phyloP scores from a whole-genome alignment of 2,329 filamentous ascomycete species.

The Samsoniella hepiali region DNA sequence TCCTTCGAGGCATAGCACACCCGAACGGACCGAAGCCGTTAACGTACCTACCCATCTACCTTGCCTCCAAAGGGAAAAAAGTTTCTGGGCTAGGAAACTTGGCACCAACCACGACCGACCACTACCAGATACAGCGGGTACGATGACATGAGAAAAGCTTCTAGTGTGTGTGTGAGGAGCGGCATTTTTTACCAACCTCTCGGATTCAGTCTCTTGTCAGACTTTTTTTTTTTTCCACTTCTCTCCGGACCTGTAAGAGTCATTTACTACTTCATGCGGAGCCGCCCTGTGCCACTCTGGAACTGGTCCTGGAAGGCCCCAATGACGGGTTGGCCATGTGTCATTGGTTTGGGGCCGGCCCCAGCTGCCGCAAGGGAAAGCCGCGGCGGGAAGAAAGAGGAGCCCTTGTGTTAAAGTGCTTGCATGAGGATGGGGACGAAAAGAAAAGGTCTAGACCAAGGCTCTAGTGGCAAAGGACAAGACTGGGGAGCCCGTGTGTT shows the following conservation, averaged over 20 bases:
- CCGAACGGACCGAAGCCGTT: constrained; percentile 1
- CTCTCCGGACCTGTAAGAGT: too few species aligned
- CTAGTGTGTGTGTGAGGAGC: neutral
- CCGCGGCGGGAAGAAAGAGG: neutral
- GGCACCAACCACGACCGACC: neutral
- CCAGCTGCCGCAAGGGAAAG: too few species aligned
- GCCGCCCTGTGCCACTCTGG: neutral
- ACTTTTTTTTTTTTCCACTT: neutral
- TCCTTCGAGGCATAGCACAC: neutral
- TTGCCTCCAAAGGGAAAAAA: neutral
- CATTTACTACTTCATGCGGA: too few species aligned
- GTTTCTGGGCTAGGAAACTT: neutral
- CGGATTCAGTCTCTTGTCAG: neutral
- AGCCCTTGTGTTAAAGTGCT: constrained; percentile 1
- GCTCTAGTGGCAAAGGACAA: neutral
- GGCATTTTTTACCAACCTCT: neutral
- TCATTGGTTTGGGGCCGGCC: neutral
- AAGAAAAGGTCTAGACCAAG: neutral
- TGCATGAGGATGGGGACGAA: neutral
- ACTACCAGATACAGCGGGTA: neutral
- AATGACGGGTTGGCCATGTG: neutral
- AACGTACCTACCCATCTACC: too few species aligned
- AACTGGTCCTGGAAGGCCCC: neutral
- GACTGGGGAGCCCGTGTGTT: neutral
- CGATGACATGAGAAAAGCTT: neutral